phyloP scores from a whole-genome alignment of 306 rosid species.

The Citrullus amarus region DNA sequence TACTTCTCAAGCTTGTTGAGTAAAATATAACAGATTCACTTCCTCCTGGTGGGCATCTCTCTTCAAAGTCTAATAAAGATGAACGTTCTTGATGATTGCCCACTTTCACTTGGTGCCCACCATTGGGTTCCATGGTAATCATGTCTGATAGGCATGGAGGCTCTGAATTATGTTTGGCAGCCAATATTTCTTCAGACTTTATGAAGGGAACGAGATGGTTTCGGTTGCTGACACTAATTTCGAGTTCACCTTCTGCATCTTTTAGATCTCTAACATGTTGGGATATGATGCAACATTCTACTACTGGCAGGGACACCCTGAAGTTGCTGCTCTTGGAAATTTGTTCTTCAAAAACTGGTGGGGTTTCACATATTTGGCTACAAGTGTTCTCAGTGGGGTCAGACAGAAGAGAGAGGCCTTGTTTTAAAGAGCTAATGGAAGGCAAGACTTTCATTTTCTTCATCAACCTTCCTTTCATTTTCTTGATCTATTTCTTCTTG shows the following conservation, averaged over 20 bases:
- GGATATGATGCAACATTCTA: constrained; percentile 13
- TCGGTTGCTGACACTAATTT: constrained; percentile 14
- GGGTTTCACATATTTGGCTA: constrained; percentile 25
- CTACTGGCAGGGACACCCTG: constrained; percentile 12
- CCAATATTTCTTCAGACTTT: constrained; percentile 16
- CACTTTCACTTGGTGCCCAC: constrained; percentile 1
- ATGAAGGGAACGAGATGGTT: constrained; percentile 17
- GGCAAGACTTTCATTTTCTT: constrained; percentile 52
- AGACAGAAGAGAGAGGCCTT: constrained; percentile 41
- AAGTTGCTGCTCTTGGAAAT: constrained; percentile 19
- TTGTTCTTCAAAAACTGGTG: constrained; percentile 23
- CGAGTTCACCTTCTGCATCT: constrained; percentile 26
- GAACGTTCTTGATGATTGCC: constrained; percentile 25
- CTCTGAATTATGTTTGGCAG: constrained; percentile 4
- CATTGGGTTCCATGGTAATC: neutral
- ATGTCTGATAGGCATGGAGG: constrained; percentile 5
- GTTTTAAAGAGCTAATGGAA: constrained; percentile 38
- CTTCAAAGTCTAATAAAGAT: constrained; percentile 48
- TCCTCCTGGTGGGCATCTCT: constrained; percentile 71
- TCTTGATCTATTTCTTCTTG: constrained; percentile 19
- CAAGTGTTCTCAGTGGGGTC: constrained; percentile 30
- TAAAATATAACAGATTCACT: constrained; percentile 47
- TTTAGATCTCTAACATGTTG: constrained; percentile 28
- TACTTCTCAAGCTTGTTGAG: constrained; percentile 78
- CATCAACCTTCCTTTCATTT: constrained; percentile 42